These are phyloP conservation scores for Hamigera avellanea DNA, from an alignment of 495 filamentous ascomycete genomes.

Conservation along the genomic window DNA sequence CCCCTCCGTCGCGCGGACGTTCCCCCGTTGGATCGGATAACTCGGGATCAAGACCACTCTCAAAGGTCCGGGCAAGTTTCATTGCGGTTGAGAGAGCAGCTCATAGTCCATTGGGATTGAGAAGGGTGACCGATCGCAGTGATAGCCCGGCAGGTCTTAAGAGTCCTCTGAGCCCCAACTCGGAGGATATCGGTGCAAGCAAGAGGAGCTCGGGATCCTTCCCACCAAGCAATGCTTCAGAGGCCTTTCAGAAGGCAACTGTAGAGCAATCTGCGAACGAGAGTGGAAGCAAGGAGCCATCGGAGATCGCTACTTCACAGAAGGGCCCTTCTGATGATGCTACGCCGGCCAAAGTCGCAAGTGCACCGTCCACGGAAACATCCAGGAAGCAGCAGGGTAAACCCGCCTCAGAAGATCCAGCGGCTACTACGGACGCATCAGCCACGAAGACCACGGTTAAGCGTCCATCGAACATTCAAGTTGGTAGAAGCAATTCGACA, in stretches of 20 bases:
- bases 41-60: conserved; percentile 45
- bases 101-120: conserved; percentile 20
- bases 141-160: conserved; percentile 14
- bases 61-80: conserved; percentile 76
- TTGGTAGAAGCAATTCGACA: conserved; percentile 26
- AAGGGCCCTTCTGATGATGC: not conserved
- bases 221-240: conserved; percentile 13
- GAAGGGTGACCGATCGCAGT: conserved; percentile 23
- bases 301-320: too few relatives aligned
- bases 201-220: conserved; percentile 19
- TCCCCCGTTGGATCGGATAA: conserved; percentile 47
- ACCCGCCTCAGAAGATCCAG: conserved; percentile 1
- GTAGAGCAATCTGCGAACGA: conserved; percentile 5
- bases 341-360: not conserved
- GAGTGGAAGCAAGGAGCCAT: not conserved
- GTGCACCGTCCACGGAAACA: not conserved
- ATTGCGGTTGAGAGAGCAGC: conserved; percentile 54
- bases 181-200: conserved; percentile 18
- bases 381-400: conserved; percentile 1
- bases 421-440: conserved; percentile 11
- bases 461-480: conserved; percentile 27
- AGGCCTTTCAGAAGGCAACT: conserved; percentile 7
- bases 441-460: conserved; percentile 26
- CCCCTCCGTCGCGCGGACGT: conserved; percentile 62
- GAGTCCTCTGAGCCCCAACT: conserved; percentile 17